Base-by-base conservation (phyloP, 2,329 filamentous ascomycete genomes). In the Fonsecaea pedrosoi region DNA sequence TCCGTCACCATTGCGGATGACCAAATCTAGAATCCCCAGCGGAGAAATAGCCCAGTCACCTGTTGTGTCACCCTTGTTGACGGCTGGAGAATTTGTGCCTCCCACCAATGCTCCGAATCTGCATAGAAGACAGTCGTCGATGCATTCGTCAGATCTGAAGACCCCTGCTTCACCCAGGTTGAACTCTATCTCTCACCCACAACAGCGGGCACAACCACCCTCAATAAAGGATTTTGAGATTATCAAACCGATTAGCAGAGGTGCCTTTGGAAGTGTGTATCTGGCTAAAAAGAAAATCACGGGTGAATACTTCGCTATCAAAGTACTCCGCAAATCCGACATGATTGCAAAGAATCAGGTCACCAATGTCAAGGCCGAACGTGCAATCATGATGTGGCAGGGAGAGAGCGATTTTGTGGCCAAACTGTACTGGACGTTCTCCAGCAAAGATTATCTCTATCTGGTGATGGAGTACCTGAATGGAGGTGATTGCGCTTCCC, bases 311-410 rank as follows among this genome's bases (percentile, higher is more conserved):
- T 99, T 94, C 77, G 95, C 95, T 9, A 98, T 99, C 82, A 99
- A 99, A 77, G 95, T 98, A 0, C 80, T 99, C 67, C 98, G 98
- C 77, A 99, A 99, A 80, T 94, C 95, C n/a, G 95, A 99, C 82
- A 99, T 99, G 95, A 92, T 99, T 69, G 95, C 95, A 69, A 99
- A 99, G 80, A 99, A 99, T 77, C 95, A 99, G 77, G 94, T 99
- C 73, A 97, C 95, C 72, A 99, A 99, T 75, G 95, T 99, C 75
- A 98, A 99, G 80, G 95, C 96, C 8, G 95, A 99, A 80, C 88
- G 95, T 72, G 96, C 96, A 25, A 99, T 99, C 76, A 98, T 99
- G 95, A 99, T 99, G 95, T 98, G 95, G 92, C 95, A 99, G 81
- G 95, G 95, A 25, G 93, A 98, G 78, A 99, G 96, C 77, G 95